phyloP scores from a whole-genome alignment of 768 basidiomycete genomes.

The Russula sp. region DNA sequence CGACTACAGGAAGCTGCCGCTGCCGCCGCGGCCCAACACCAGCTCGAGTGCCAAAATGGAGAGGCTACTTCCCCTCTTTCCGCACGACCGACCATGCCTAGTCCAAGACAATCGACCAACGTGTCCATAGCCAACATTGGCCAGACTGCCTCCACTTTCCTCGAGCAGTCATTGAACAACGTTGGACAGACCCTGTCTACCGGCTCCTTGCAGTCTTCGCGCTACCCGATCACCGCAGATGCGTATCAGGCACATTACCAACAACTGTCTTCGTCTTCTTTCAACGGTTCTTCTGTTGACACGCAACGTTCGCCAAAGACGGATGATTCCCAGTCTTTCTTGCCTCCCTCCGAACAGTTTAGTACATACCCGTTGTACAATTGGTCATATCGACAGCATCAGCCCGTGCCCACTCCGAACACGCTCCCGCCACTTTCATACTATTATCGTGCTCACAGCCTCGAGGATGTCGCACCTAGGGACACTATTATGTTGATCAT shows the following conservation, averaged over 20 bases:
- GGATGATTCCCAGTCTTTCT: slow-evolving; percentile 45
- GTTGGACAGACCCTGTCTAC: slow-evolving; percentile 40
- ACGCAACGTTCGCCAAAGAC: slow-evolving; percentile 37
- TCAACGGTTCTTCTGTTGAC: slow-evolving; percentile 43
- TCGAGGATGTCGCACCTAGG: slow-evolving; percentile 80
- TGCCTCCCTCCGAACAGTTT: slow-evolving; percentile 50
- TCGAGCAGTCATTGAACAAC: slow-evolving; percentile 49
- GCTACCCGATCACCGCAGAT: slow-evolving; percentile 69
- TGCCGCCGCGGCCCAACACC: slow-evolving; percentile 50
- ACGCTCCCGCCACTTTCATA: slow-evolving; percentile 59
- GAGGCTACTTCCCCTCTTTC: slow-evolving; percentile 27
- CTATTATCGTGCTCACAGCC: slow-evolving; percentile 68
- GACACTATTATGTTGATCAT: slow-evolving; percentile 81
- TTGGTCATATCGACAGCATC: slow-evolving; percentile 70
- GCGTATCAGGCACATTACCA: slow-evolving; percentile 59
- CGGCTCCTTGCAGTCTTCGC: slow-evolving; percentile 57
- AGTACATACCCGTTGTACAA: slow-evolving; percentile 64
- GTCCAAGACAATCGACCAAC: slow-evolving; percentile 16
- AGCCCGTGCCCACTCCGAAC: slow-evolving; percentile 46
- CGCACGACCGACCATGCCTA: slow-evolving; percentile 17
- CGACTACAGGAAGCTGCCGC: slow-evolving; percentile 71
- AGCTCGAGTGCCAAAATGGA: slow-evolving; percentile 41
- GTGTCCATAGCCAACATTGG: slow-evolving; percentile 21
- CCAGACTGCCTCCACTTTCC: slow-evolving; percentile 42
- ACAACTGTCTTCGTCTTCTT: slow-evolving; percentile 41